A percentile compares a stretch with the other conserved stretches of the same genome.
Conservation (phyloP, 768 basidiomycete genomes). For the Myochromella boudieri region DNA sequence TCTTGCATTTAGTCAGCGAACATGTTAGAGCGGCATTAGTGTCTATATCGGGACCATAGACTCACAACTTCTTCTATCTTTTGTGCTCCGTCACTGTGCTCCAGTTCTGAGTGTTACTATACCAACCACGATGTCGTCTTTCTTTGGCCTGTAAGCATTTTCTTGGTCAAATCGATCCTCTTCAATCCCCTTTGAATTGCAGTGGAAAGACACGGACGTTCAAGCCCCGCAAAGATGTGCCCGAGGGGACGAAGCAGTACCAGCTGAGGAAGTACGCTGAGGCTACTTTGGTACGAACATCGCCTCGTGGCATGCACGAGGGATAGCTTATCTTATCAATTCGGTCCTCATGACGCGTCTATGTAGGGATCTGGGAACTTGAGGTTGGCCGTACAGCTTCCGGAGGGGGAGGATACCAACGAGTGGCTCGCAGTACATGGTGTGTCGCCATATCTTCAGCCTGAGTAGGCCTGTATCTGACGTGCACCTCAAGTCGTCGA, state of each 20-base stretch:
- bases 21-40: conserved; percentile 3
- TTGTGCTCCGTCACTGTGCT: too few species aligned
- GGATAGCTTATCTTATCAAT: conserved; percentile 1
- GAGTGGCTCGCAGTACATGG: conserved; percentile 99
- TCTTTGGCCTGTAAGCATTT: conserved; percentile 76
- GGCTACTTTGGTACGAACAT: conserved; percentile 74
- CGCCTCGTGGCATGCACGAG: not conserved
- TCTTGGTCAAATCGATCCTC: conserved; percentile 4
- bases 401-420: conserved; percentile 95
- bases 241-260: conserved; percentile 96
- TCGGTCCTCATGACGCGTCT: conserved; percentile 8
- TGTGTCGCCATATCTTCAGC: conserved; percentile 32
- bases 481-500: conserved; percentile 72
- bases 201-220: conserved; percentile 88
- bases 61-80: too few species aligned
- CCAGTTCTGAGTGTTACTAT: not conserved
- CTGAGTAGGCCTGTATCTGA: not conserved
- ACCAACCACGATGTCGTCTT: conserved; percentile 66
- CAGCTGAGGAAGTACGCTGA: conserved; percentile 97
- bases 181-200: conserved; percentile 1
- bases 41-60: too few species aligned
- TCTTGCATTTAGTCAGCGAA: not conserved
- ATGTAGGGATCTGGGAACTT: conserved; percentile 97
- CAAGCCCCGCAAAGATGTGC: conserved; percentile 93
- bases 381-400: conserved; percentile 86